Percentiles rank a stretch among this genome's conserved stretches.
Evolutionary conservation across 108 stramenopile species (phyloP).

Genomic region (Nannochloropsis oceanica): DNA sequence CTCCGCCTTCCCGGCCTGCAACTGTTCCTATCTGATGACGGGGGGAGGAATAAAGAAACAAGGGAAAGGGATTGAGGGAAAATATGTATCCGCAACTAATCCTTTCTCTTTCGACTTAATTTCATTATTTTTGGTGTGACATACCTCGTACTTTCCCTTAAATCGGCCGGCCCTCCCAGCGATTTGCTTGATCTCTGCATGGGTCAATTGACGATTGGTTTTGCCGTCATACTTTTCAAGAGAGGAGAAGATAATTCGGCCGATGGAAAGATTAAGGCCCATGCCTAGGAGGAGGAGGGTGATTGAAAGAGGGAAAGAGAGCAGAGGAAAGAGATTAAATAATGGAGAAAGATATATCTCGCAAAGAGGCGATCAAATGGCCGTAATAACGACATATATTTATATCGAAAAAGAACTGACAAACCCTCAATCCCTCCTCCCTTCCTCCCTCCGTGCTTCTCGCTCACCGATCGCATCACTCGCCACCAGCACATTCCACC

Average conservation of each 20-base stretch:
- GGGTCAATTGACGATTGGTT: constrained; percentile 33
- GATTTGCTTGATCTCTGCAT: constrained; percentile 61
- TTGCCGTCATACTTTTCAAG: constrained; percentile 57
- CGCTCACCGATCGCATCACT: constrained; percentile 65
- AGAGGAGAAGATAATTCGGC: constrained; percentile 62
- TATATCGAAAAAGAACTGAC: too few species aligned
- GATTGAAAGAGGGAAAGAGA: too few species aligned
- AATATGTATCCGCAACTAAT: too few species aligned
- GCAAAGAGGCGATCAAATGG: too few species aligned
- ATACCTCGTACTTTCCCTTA: not conserved
- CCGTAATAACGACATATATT: too few species aligned
- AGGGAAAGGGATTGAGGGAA: too few species aligned
- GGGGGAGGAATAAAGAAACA: not conserved
- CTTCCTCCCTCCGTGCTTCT: too few species aligned
- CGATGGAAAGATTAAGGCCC: constrained; percentile 75
- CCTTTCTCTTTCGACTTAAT: too few species aligned
- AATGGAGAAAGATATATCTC: too few species aligned
- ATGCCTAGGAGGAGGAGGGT: constrained; percentile 23
- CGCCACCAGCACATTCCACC: constrained; percentile 59
- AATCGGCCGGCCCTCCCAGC: constrained; percentile 65
- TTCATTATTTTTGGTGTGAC: not conserved
- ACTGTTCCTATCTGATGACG: not conserved
- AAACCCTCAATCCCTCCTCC: too few species aligned
- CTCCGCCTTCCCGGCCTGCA: not conserved
- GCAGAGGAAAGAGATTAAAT: too few species aligned